A percentile compares a stretch with the other conserved stretches of the same genome.
Conservation (phyloP, 2,329 filamentous ascomycete genomes). For the Capronia epimyces region DNA sequence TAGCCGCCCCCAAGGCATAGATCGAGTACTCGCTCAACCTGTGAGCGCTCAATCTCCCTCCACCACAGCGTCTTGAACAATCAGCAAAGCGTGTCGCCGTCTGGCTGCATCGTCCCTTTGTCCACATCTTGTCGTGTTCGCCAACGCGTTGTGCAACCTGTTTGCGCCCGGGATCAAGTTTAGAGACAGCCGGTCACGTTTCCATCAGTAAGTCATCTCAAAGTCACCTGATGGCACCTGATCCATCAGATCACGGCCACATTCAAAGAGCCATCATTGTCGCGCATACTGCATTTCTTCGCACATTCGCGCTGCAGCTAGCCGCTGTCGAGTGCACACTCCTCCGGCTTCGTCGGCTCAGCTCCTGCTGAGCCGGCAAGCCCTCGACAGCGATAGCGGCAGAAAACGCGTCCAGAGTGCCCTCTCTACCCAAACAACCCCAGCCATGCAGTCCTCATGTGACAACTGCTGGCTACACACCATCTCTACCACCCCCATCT, state of each 20-base stretch:
- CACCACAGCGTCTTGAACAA: background rate
- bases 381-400: background rate
- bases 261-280: background rate
- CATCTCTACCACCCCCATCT: constrained; percentile 9
- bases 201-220: constrained; percentile 10
- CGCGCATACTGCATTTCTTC: background rate
- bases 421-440: background rate
- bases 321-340: background rate
- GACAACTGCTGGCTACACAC: constrained; percentile 19
- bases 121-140: constrained; percentile 1
- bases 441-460: constrained; percentile 19
- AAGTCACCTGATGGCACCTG: constrained; percentile 25
- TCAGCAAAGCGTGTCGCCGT: background rate
- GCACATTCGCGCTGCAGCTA: background rate
- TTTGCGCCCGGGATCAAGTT: constrained; percentile 8
- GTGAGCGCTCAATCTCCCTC: constrained; percentile 7
- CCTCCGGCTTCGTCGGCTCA: background rate
- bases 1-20: background rate
- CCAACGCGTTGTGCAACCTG: constrained; percentile 1
- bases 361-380: background rate
- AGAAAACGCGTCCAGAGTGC: background rate
- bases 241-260: constrained; percentile 10
- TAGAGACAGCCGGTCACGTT: constrained; percentile 8
- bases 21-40: constrained; percentile 6
- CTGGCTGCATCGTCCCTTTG: background rate